These are phyloP conservation scores for Lasiosphaeris hirsuta DNA, from an alignment of 495 filamentous ascomycete genomes.

Conservation along the genomic window DNA sequence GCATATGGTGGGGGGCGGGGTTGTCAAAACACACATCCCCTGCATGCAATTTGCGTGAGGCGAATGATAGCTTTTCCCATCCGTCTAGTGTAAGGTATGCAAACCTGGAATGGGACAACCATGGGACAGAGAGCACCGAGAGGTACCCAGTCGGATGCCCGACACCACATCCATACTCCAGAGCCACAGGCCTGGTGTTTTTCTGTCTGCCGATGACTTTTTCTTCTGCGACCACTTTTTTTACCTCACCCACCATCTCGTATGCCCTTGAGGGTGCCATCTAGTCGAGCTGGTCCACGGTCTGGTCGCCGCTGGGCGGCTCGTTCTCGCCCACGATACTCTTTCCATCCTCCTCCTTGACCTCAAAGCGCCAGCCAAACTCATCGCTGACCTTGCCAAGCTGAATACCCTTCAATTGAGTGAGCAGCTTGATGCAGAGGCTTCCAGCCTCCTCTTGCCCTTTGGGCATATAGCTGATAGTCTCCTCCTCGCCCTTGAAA, in stretches of 20 bases:
- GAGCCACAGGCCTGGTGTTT: too few species aligned
- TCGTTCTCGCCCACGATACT: slow-evolving; percentile 28
- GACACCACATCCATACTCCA: too few species aligned
- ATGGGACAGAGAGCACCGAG: too few species aligned
- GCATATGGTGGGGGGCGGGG: too few species aligned
- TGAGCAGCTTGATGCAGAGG: slow-evolving; percentile 63
- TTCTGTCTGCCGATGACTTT: too few species aligned
- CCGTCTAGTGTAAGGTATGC: too few species aligned
- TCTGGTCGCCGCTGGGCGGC: slow-evolving; percentile 22
- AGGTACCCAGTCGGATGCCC: too few species aligned
- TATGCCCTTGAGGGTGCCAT: neutral
- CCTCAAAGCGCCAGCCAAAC: slow-evolving; percentile 67
- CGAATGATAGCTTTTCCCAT: too few species aligned
- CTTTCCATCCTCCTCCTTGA: slow-evolving; percentile 47
- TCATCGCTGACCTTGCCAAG: slow-evolving; percentile 69
- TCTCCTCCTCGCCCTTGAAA: slow-evolving; percentile 48
- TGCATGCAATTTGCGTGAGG: too few species aligned
- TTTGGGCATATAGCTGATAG: slow-evolving; percentile 61
- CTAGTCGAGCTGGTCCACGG: slow-evolving; percentile 41
- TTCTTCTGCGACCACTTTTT: too few species aligned
- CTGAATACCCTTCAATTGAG: slow-evolving; percentile 82
- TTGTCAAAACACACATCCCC: too few species aligned
- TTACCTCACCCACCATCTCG: neutral
- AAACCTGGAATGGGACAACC: too few species aligned
- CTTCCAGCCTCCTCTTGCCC: slow-evolving; percentile 65